Base-by-base conservation (phyloP, 2,329 filamentous ascomycete species). In the Lasiodiplodia citricola region DNA sequence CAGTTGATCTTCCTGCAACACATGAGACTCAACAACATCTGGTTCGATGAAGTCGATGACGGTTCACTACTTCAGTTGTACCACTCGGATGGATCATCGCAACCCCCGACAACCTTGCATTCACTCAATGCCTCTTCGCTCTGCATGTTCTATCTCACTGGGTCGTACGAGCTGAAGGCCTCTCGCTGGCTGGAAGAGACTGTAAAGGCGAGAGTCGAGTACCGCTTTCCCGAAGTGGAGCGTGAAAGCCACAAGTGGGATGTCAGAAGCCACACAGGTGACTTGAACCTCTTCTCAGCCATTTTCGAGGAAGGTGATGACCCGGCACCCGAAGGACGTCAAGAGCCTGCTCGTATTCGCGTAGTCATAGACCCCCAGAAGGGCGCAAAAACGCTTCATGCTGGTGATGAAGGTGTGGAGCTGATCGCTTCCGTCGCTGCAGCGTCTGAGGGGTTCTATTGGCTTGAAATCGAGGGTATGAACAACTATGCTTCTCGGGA, bases 121-220 rank as follows among this genome's bases (percentile, higher is more conserved):
- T 68, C 67, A n/a, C 51, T 68, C 31, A 69, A 69, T 54, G 68
- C 68, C 21, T 62, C 64, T 8, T 58, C 62, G 13, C 38, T 70
- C 13, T 66, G 66, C 44, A 80, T 82, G 72, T 91, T 97, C 75
- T 80, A 91, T 51, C 85, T 97, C 1, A 87, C 90, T 63, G 92
- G 93, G 65, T 82, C 87, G 8, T 95, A 95, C 74, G 92, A 97
- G 76, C 90, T 90, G 31, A 94, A 90, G 77, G 92, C 91, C 1
- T 83, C 85, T 21, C 92, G 91, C 70, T 90, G 93, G 80, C 89
- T 89, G 35, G 95, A 98, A 80, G 96, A 98, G 72, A 85, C 97
- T 14, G 88, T 90, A 58, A 96, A 95, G 80, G 94, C 94, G 10
- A 89, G 91, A 71, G 89, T 97, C 16, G 95, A 97, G 80, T 91